phyloP scores from a whole-genome alignment of 2,329 filamentous ascomycete genomes.

The Microdochium paspali region DNA sequence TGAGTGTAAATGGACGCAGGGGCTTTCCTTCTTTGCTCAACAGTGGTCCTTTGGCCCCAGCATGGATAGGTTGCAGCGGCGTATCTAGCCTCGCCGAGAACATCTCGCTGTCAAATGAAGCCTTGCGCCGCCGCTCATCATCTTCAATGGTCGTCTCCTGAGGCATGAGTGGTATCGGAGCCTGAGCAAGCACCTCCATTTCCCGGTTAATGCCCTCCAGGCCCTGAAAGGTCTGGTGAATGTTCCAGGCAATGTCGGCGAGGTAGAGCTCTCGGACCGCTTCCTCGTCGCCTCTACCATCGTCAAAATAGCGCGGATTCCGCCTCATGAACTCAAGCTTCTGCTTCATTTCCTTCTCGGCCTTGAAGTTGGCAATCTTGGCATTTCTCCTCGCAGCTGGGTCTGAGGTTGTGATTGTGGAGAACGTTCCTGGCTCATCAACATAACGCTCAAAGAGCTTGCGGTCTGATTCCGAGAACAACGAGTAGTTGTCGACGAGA shows the following conservation, averaged over 20 bases:
- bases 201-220: constrained; percentile 86
- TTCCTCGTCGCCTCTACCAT: constrained; percentile 69
- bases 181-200: constrained; percentile 68
- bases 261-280: constrained; percentile 71
- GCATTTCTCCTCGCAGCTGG: constrained; percentile 64
- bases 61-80: constrained; percentile 41
- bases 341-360: constrained; percentile 76
- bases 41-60: constrained; percentile 56
- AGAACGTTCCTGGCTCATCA: constrained; percentile 64
- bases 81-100: constrained; percentile 71
- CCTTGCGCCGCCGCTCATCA: constrained; percentile 30
- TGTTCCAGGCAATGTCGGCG: constrained; percentile 61
- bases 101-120: constrained; percentile 27
- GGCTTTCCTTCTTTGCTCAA: constrained; percentile 74
- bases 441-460: constrained; percentile 64
- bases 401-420: constrained; percentile 52
- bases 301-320: constrained; percentile 27
- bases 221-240: constrained; percentile 74
- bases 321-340: constrained; percentile 56
- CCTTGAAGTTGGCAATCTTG: constrained; percentile 78
- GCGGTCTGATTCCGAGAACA: constrained; percentile 56
- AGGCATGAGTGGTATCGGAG: constrained; percentile 43
- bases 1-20: constrained; percentile 80
- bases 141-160: constrained; percentile 35
- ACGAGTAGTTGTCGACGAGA: constrained; percentile 67